Conservation (phyloP, 1,139 yeast genomes). For the Blastobotrys niveus region DNA sequence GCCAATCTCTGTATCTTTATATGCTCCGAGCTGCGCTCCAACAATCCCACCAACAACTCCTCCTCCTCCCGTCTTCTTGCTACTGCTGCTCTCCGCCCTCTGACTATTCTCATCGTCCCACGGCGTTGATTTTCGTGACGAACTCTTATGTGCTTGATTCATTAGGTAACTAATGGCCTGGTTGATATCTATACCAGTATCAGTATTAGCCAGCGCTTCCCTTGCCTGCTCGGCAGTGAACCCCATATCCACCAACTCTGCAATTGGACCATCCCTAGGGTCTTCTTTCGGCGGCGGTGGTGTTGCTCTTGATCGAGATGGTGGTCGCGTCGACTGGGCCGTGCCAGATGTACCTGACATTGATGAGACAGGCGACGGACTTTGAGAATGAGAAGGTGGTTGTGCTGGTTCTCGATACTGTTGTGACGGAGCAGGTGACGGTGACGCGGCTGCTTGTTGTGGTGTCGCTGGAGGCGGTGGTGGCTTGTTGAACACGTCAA, state of each 20-base stretch:
- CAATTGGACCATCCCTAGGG: conserved; percentile 50
- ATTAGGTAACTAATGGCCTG: conserved; percentile 64
- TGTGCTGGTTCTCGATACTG: conserved; percentile 12
- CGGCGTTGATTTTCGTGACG: conserved; percentile 9
- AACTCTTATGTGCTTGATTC: conserved; percentile 47
- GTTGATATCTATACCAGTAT: conserved; percentile 55
- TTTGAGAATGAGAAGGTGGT: conserved; percentile 6
- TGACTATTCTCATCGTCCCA: background rate
- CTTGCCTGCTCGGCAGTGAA: conserved; percentile 58
- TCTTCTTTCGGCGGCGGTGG: conserved; percentile 16
- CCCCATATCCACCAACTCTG: conserved; percentile 76
- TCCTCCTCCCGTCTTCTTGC: background rate
- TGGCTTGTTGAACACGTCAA: conserved; percentile 33
- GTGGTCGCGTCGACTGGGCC: background rate
- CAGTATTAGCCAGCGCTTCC: conserved; percentile 50
- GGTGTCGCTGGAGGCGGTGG: conserved; percentile 15
- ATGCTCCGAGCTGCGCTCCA: background rate
- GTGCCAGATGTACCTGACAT: background rate
- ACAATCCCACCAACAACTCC: background rate
- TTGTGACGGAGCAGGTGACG: conserved; percentile 12
- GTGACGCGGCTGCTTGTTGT: background rate
- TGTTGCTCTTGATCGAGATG: background rate
- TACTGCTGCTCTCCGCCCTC: background rate
- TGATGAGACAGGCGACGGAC: conserved; percentile 8
- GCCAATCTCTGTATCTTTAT: conserved; percentile 32